Conservation (phyloP, 352 stramenopile species). For the Elongisporangium prolatum region DNA sequence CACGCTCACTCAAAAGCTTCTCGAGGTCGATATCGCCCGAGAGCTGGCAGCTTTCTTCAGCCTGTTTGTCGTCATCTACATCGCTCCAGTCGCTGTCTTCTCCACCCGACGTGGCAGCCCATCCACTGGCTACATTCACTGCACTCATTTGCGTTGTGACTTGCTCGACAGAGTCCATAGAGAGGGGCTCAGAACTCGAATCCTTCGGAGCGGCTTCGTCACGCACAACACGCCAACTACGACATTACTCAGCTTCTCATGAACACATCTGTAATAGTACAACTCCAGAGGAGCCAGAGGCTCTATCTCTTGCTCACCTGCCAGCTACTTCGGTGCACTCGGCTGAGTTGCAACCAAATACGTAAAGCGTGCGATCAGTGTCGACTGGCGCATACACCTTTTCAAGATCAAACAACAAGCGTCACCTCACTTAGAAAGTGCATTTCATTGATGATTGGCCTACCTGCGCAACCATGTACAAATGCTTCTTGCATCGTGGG, state of each 20-base stretch:
- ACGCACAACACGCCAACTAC: constrained; percentile 70
- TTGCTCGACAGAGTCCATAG: constrained; percentile 6
- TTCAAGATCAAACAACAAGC: constrained; percentile 2
- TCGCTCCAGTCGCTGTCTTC: constrained; percentile 78
- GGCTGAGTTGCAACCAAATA: constrained; percentile 84
- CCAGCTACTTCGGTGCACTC: constrained; percentile 52
- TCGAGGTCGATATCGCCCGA: constrained; percentile 43
- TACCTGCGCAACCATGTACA: constrained; percentile 74
- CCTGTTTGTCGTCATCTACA: constrained; percentile 30
- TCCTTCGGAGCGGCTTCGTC: constrained; percentile 34
- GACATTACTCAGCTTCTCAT: background rate
- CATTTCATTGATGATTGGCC: too few relatives aligned
- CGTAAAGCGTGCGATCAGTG: constrained; percentile 66
- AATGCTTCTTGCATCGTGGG: constrained; percentile 40
- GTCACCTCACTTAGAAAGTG: too few relatives aligned
- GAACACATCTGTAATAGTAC: too few relatives aligned
- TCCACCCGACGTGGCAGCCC: constrained; percentile 21
- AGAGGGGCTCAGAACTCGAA: background rate
- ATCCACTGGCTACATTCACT: constrained; percentile 24
- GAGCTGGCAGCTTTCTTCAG: constrained; percentile 12
- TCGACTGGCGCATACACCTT: constrained; percentile 80
- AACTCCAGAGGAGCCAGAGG: too few relatives aligned
- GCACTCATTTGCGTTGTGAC: constrained; percentile 13
- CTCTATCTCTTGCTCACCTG: constrained; percentile 30
- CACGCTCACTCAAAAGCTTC: constrained; percentile 54